Percentiles rank a stretch among this genome's conserved stretches.
Evolutionary conservation across 2,329 filamentous ascomycete species (phyloP).

Genomic region (Pyrenochaeta sp.): DNA sequence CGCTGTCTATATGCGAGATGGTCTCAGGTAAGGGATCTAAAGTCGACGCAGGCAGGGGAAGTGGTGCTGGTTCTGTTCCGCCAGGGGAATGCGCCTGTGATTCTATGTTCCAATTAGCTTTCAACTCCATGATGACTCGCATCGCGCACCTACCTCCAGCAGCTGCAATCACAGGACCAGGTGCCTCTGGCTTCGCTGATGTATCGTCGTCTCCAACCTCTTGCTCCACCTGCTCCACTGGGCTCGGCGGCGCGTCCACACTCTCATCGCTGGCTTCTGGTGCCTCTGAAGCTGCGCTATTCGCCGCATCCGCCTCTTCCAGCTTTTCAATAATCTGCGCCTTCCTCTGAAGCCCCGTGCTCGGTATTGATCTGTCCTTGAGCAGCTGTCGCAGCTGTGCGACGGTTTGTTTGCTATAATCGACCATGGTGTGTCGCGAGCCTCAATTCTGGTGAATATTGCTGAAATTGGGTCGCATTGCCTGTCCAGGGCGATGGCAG

Average conservation of each 20-base stretch:
- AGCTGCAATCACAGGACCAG: constrained; percentile 26
- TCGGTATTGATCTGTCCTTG: constrained; percentile 57
- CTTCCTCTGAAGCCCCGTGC: constrained; percentile 57
- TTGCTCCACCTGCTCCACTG: constrained; percentile 8
- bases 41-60: constrained; percentile 23
- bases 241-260: constrained; percentile 11
- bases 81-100: constrained; percentile 5
- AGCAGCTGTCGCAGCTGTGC: constrained; percentile 56
- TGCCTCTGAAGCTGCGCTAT: constrained; percentile 14
- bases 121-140: background rate
- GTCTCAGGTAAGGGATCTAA: constrained; percentile 25
- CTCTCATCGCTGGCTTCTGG: constrained; percentile 4
- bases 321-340: constrained; percentile 59
- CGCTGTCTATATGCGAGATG: constrained; percentile 33
- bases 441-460: background rate
- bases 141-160: constrained; percentile 28
- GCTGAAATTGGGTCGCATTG: constrained; percentile 3
- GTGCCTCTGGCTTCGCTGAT: constrained; percentile 1
- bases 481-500: background rate
- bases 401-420: constrained; percentile 59
- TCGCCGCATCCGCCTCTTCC: constrained; percentile 36
- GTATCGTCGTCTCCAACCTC: constrained; percentile 7
- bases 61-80: constrained; percentile 7
- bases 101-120: constrained; percentile 18
- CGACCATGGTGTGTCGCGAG: constrained; percentile 36